These are phyloP conservation scores for Taiozyma sp. DNA, from an alignment of 1,139 yeast genomes.

Conservation along the genomic window DNA sequence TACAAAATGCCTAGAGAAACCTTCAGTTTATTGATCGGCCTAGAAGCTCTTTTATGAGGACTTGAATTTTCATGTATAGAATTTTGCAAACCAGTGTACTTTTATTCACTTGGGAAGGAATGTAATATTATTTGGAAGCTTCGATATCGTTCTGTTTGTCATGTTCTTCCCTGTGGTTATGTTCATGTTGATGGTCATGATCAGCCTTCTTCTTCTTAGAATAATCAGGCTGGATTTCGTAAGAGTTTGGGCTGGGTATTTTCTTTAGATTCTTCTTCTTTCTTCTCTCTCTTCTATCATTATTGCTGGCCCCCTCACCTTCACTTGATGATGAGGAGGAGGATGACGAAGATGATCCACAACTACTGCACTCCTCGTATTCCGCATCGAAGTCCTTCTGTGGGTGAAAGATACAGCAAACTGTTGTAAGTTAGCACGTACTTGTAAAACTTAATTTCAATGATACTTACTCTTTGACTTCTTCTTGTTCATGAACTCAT, in stretches of 20 bases:
- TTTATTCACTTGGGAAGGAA: constrained; percentile 3
- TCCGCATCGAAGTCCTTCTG: constrained; percentile 62
- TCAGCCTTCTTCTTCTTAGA: constrained; percentile 17
- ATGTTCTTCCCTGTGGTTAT: constrained; percentile 3
- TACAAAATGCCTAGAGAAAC: constrained; percentile 94
- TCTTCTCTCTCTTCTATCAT: constrained; percentile 27
- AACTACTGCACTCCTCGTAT: constrained; percentile 38
- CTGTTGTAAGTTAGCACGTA: constrained; percentile 18
- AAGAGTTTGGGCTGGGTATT: constrained; percentile 57
- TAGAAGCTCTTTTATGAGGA: constrained; percentile 47
- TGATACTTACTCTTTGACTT: constrained; percentile 63
- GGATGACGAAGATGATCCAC: constrained; percentile 21
- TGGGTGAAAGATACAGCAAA: constrained; percentile 95
- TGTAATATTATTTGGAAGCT: background rate
- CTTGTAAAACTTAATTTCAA: background rate
- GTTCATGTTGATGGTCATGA: constrained; percentile 9
- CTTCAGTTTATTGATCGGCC: constrained; percentile 65
- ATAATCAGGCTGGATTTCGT: constrained; percentile 69
- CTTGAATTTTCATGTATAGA: background rate
- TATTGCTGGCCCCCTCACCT: constrained; percentile 25
- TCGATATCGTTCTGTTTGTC: background rate
- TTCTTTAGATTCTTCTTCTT: constrained; percentile 22
- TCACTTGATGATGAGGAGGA: constrained; percentile 22
- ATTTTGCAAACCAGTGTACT: background rate
- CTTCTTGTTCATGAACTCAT: constrained; percentile 82